Evolutionary conservation across 1,284 basidiomycete genomes (phyloP).

Genomic region (Ganoderma leucocontextum): DNA sequence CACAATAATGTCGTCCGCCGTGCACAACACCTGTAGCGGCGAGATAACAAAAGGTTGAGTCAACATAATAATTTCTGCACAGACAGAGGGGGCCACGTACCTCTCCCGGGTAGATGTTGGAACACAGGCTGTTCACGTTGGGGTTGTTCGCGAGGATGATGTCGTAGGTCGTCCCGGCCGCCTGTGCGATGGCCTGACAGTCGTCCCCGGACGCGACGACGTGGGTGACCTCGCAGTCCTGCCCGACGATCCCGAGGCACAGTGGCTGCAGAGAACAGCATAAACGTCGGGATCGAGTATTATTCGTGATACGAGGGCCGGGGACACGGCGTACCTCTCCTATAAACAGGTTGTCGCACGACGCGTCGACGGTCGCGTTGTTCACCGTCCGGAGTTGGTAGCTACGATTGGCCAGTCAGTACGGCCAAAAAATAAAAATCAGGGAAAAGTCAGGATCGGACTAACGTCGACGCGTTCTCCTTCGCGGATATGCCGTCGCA

Average conservation of each 20-base stretch:
- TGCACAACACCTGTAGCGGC: slow-evolving; percentile 12
- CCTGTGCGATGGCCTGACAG: slow-evolving; percentile 49
- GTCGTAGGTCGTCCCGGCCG: slow-evolving; percentile 46
- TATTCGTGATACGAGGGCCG: not conserved
- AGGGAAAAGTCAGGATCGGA: not conserved
- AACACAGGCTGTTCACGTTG: slow-evolving; percentile 55
- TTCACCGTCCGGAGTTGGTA: slow-evolving; percentile 76
- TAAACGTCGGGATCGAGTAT: not conserved
- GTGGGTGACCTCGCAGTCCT: slow-evolving; percentile 31
- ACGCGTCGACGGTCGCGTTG: slow-evolving; percentile 51
- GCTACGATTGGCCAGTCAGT: slow-evolving; percentile 47
- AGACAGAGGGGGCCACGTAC: not conserved
- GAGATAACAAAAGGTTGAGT: not conserved
- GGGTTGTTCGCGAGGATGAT: slow-evolving; percentile 64
- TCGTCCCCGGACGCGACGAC: slow-evolving; percentile 49
- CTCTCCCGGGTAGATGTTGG: slow-evolving; percentile 43
- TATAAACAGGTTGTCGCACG: slow-evolving; percentile 62
- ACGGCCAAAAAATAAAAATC: slow-evolving; percentile 34
- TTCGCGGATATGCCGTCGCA: slow-evolving; percentile 74
- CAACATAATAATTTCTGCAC: not conserved
- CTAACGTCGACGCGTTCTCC: slow-evolving; percentile 69
- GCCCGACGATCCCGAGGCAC: slow-evolving; percentile 29
- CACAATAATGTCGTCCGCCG: slow-evolving; percentile 19
- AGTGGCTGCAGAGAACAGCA: slow-evolving; percentile 11
- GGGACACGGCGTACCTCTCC: slow-evolving; percentile 40